Base-by-base conservation (phyloP, 768 basidiomycete genomes). In the Pulveroboletus sp. region DNA sequence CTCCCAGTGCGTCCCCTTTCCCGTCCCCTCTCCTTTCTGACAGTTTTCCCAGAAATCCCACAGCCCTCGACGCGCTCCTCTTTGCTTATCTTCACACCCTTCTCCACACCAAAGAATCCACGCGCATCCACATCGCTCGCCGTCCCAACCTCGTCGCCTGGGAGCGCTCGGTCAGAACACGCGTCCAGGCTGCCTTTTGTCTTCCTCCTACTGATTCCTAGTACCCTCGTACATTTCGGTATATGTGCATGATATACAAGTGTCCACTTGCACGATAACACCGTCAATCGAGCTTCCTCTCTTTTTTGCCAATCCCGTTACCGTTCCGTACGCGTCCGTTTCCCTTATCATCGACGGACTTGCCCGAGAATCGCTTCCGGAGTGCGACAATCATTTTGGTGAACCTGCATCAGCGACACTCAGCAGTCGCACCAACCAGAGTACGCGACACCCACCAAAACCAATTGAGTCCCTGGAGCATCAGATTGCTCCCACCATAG, bases 81-180 rank as follows among this genome's bases (percentile, higher is more conserved):
- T 93, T 92, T 62, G 89, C 90, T 1, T 93, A 93, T 59, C 71
- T 93, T 12, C 83, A 90, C 64, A 74, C 72, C 46, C 75, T 89
- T 20, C 68, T 88, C 6, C 70, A 81, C 41, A 71, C 74, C 20
- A 62, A 41, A 34, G 70, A 60, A 17, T 44, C 45, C 8, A 68
- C 82, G 19, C 77, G 85, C 29, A 75, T 80, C 31, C 84, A 87
- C 60, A 81, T 90, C 24, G 76, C 80, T 12, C 79, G 81, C 43
- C 81, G 80, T 51, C 81, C 79, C 34, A 92, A 92, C 59, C 83
- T 93, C 35, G 81, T 89, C 41, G 79, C 80, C 26, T 93, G 90
- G 89, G 89, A 92, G 63, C 77, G 72, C 56, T 72, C 81, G 27
- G 82, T 92, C 17, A 78, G 85, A 27, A 66, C 72, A 14, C 69